Evolutionary conservation across 2,329 filamentous ascomycete species (phyloP).

Genomic region (Colletotrichum sansevieriae): DNA sequence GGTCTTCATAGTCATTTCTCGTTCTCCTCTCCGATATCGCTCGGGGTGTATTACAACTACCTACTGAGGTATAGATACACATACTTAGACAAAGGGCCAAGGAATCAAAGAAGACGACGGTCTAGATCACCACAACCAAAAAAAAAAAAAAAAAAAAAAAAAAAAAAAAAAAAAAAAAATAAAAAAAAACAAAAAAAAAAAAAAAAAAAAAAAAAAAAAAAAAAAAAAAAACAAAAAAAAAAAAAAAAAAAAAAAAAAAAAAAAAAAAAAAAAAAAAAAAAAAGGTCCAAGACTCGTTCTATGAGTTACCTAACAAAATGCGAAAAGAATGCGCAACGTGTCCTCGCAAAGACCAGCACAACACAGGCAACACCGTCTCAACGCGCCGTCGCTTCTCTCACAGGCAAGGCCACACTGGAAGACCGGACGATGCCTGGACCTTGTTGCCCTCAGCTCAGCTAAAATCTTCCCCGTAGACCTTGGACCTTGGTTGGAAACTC

Average conservation of each 20-base stretch:
- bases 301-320: constrained; percentile 1
- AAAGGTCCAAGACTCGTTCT: neutral
- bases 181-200: too few species aligned
- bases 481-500: neutral
- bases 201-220: too few species aligned
- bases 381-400: constrained; percentile 3
- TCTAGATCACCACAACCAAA: too few species aligned
- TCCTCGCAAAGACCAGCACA: constrained; percentile 15
- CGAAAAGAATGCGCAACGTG: constrained; percentile 15
- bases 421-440: neutral
- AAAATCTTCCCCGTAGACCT: neutral
- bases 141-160: too few species aligned
- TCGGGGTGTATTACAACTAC: neutral
- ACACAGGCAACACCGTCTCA: neutral
- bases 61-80: neutral
- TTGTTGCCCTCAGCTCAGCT: constrained; percentile 10
- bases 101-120: too few species aligned
- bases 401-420: too few species aligned
- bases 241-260: too few species aligned
- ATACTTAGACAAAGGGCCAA: neutral
- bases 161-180: too few species aligned
- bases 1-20: constrained; percentile 6
- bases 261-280: too few species aligned
- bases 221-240: too few species aligned
- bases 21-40: neutral